These are phyloP conservation scores for Leptographium lundbergii DNA, from an alignment of 2,329 filamentous ascomycete genomes.

Conservation along the genomic window DNA sequence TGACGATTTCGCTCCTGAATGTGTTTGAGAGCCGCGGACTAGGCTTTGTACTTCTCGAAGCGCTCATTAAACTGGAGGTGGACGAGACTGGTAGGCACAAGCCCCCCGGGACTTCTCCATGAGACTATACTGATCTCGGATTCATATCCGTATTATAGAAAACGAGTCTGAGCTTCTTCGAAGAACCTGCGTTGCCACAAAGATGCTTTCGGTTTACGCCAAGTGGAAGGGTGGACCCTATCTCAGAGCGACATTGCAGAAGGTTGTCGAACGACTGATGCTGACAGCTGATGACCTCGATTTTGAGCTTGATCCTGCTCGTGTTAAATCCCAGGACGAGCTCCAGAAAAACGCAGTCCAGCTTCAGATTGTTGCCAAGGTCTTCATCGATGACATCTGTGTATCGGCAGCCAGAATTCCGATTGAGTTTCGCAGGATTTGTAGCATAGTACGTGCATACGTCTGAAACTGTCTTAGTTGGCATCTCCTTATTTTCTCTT, in stretches of 20 bases:
- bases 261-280: slow-evolving; percentile 54
- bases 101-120: neutral
- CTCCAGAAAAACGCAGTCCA: slow-evolving; percentile 54
- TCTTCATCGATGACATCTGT: slow-evolving; percentile 60
- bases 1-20: slow-evolving; percentile 54
- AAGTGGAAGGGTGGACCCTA: slow-evolving; percentile 59
- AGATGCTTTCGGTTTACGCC: slow-evolving; percentile 58
- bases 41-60: slow-evolving; percentile 51
- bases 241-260: slow-evolving; percentile 50
- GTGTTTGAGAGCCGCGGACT: slow-evolving; percentile 56
- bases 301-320: slow-evolving; percentile 53
- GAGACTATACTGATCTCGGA: neutral
- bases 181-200: slow-evolving; percentile 59
- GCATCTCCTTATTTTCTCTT: too few relatives aligned
- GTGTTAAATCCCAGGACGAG: slow-evolving; percentile 47
- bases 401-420: slow-evolving; percentile 50
- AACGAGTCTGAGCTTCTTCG: slow-evolving; percentile 56
- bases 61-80: slow-evolving; percentile 55
- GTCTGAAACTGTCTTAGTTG: too few relatives aligned
- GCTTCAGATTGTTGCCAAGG: slow-evolving; percentile 53
- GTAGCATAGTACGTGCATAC: slow-evolving; percentile 33
- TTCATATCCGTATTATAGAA: slow-evolving; percentile 25
- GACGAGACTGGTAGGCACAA: slow-evolving; percentile 43
- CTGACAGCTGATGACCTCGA: slow-evolving; percentile 54
- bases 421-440: slow-evolving; percentile 52